Base-by-base conservation (phyloP, 1,139 yeast species). In the Taphrina communis region DNA sequence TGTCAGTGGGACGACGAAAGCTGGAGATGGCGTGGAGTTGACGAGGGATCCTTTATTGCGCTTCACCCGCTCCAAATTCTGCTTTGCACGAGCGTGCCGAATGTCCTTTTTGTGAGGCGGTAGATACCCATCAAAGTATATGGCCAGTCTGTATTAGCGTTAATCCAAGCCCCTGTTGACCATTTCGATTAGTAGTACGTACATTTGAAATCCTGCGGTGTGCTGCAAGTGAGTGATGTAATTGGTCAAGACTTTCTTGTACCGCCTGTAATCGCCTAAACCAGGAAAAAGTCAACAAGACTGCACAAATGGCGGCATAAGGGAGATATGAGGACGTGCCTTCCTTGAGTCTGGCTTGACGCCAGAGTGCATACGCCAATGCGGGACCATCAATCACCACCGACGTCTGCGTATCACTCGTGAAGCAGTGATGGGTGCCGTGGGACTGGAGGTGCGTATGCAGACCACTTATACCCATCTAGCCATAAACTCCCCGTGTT, bases 361-460 rank as follows among this genome's bases (percentile, higher is more conserved):
- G 51, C 62, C 62, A 58, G 7, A 58, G 41, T 9, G 42, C 11
- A 41, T 58, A 58, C 9, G 62, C 62, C 25, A 58, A 41, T 42
- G 62, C 62, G 3, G 62, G 62, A 8, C 62, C 62, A 58, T 58
- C 62, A 39, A 58, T 35, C 21, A 53, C 35, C 5, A 58, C 62
- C 36, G 42, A 25, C 6, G 36, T 41, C 14, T 17, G 11, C 7
- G n/a, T 6, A 17, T 41, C 60, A 12, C 11, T 17, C 6, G 36
- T 21, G 41, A 56, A 56, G 12, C 31, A 31, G 14, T 41, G 60
- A 11, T 44, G 51, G 12, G 21, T 35, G 42, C 62, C 62, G 31
- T 58, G 42, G 6, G 53, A 6, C 14, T 42, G 53, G 41, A 58
- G 53, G 21, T 36, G 44, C 12, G 19, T 31, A 17, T 58, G 62